Base-by-base conservation (phyloP, 352 stramenopile species). In the Achlya hypogyna region DNA sequence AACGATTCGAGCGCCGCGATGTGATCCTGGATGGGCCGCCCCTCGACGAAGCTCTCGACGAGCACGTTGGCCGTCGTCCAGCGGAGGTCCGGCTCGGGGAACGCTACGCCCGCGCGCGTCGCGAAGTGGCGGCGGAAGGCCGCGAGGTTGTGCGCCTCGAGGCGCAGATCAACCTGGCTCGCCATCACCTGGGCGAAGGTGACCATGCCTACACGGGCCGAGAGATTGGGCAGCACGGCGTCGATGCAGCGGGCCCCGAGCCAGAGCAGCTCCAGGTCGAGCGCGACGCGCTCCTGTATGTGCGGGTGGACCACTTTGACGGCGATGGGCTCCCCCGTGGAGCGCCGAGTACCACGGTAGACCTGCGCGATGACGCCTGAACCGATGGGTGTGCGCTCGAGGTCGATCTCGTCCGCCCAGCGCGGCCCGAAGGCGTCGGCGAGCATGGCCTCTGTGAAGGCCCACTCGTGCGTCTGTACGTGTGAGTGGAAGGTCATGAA, bases 351-450 rank as follows among this genome's bases (percentile, higher is more conserved):
- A 14, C 85, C 94, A 58, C 78, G 74, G 78, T 98, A 97, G 2
- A 98, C 96, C 74, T 98, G 93, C 1, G 96, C 96, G 42, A 97
- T 97, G 71, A 91, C 97, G 16, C 96, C 96, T 23, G 91, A 98
- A 10, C 94, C 96, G 64, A 93, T 90, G 5, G 84, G 82, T 0
- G 78, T 23, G 4, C 32, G 56, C 18, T 88, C 75, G 1, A 96
- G 53, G n/a, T 82, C 76, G 42, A 96, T 12, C 5, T 74, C 23
- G 0, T 75, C 67, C 31, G 51, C 34, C 84, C 95, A 98, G 58
- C 96, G 71, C 20, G 76, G 71, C 8, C 93, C 92, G 72, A 97
- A 97, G 5, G 93, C 84, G 69, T 88, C 78, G 5, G 43, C 67
- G 51, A 98, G 72, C 0, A 82, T 77, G 18, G 87, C 69, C 56